Evolutionary conservation across 2,329 filamentous ascomycete species (phyloP).

Genomic region (Colletotrichum truncatum): DNA sequence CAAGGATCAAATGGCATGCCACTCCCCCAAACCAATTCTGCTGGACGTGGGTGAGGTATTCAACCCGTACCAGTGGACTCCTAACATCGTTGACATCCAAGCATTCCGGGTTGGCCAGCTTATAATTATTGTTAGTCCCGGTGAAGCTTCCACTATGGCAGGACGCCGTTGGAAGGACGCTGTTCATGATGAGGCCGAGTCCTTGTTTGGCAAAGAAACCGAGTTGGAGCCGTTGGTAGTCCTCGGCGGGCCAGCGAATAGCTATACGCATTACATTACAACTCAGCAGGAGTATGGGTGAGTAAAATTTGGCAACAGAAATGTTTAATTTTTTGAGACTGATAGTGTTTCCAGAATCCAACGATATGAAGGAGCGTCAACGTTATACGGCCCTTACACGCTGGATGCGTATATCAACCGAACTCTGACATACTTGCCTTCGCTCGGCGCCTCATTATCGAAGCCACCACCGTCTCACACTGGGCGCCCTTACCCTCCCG

Average conservation of each 20-base stretch:
- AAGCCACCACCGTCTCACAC: conserved; percentile 34
- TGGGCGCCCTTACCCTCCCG: conserved; percentile 72
- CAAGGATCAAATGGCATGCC: conserved; percentile 76
- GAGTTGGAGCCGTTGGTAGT: conserved; percentile 73
- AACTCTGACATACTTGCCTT: conserved; percentile 49
- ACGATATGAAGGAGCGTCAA: conserved; percentile 91
- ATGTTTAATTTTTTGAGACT: conserved; percentile 31
- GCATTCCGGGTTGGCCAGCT: conserved; percentile 84
- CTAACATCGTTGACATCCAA: conserved; percentile 91
- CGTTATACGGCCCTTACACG: conserved; percentile 84
- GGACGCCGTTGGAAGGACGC: conserved; percentile 86
- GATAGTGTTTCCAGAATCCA: conserved; percentile 61
- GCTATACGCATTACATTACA: conserved; percentile 82
- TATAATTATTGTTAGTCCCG: conserved; percentile 84
- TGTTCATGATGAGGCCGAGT: conserved; percentile 60
- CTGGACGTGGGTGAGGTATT: conserved; percentile 84
- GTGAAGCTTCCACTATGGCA: conserved; percentile 92
- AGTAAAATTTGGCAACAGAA: conserved; percentile 24
- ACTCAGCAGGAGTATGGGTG: conserved; percentile 71
- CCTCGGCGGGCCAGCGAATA: conserved; percentile 87
- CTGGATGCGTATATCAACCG: conserved; percentile 89
- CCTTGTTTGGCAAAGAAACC: conserved; percentile 50
- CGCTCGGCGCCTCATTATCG: conserved; percentile 4
- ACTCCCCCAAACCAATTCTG: conserved; percentile 83
- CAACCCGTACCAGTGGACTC: conserved; percentile 83